A percentile compares a stretch with the other conserved stretches of the same genome.
phyloP scores from a whole-genome alignment of 805 yeast species.

The Saccharomycopsis fodiens region DNA sequence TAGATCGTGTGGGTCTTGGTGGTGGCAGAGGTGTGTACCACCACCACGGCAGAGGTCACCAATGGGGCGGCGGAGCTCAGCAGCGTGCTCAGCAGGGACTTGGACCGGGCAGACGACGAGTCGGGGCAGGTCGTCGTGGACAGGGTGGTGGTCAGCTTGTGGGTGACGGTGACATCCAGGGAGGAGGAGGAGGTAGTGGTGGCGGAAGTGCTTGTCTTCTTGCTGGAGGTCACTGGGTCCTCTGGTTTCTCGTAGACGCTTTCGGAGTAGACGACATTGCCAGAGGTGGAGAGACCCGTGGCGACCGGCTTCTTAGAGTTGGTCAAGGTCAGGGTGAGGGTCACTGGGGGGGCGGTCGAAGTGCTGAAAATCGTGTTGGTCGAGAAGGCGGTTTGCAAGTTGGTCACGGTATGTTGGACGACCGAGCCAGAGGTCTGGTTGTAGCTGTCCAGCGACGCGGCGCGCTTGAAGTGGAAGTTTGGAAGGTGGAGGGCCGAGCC shows the following conservation, averaged over 20 bases:
- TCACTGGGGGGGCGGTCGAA: conserved; percentile 1
- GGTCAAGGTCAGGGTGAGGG: conserved; percentile 2
- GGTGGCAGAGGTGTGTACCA: neutral
- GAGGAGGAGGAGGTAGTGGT: conserved; percentile 1
- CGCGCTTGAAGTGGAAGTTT: neutral
- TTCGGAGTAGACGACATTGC: conserved; percentile 13
- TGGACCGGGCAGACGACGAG: neutral
- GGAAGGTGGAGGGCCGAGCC: neutral
- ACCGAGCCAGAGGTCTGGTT: neutral
- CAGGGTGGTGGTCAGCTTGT: too few species aligned
- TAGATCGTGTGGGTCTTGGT: conserved; percentile 15
- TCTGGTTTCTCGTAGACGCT: neutral
- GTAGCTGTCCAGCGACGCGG: neutral
- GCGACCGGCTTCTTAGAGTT: neutral
- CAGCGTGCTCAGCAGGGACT: neutral
- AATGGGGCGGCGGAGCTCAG: neutral
- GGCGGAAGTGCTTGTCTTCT: too few species aligned
- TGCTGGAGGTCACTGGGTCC: too few species aligned
- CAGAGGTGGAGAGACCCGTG: conserved; percentile 6
- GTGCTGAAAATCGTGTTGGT: conserved; percentile 4
- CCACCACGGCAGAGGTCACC: conserved; percentile 7
- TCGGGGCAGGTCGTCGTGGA: neutral
- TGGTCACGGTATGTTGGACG: neutral
- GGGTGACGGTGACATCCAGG: neutral
- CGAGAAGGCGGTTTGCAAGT: neutral